phyloP scores from a whole-genome alignment of 768 basidiomycete genomes.

The Boletus insuetus region DNA sequence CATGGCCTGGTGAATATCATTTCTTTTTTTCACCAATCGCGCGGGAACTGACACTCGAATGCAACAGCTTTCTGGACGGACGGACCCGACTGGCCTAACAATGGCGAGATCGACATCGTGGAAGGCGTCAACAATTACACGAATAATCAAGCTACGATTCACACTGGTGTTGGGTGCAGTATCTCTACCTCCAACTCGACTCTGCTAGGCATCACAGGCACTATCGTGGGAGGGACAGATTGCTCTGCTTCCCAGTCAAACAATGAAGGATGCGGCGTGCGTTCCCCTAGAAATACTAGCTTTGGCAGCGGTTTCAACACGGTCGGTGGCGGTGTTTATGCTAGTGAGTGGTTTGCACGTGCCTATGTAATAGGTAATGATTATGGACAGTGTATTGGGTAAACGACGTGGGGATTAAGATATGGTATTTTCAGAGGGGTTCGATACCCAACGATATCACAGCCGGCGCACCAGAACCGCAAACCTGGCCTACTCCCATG shows the following conservation, averaged over 20 bases:
- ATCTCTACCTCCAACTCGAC: constrained; percentile 48
- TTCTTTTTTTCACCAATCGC: background rate
- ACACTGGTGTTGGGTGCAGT: constrained; percentile 70
- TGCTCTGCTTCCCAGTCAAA: constrained; percentile 68
- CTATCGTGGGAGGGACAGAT: constrained; percentile 65
- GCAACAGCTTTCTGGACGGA: constrained; percentile 47
- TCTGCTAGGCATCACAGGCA: constrained; percentile 56
- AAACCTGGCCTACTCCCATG: constrained; percentile 71
- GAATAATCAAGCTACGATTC: constrained; percentile 78
- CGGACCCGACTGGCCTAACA: constrained; percentile 44
- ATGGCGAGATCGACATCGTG: constrained; percentile 80
- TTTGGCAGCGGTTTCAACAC: constrained; percentile 87
- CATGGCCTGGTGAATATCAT: constrained; percentile 59
- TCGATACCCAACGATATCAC: constrained; percentile 76
- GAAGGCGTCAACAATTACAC: constrained; percentile 83
- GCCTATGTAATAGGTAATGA: background rate
- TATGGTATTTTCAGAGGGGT: constrained; percentile 79
- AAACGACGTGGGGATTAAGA: constrained; percentile 71
- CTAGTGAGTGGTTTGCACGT: constrained; percentile 53
- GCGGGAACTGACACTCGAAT: background rate
- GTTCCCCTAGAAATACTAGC: constrained; percentile 54
- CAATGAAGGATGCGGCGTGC: constrained; percentile 82
- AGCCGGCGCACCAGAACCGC: constrained; percentile 69
- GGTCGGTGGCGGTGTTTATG: constrained; percentile 86
- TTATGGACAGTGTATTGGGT: constrained; percentile 16